Conservation (phyloP, 2,329 filamentous ascomycete genomes). For the Orbilia oligospora region DNA sequence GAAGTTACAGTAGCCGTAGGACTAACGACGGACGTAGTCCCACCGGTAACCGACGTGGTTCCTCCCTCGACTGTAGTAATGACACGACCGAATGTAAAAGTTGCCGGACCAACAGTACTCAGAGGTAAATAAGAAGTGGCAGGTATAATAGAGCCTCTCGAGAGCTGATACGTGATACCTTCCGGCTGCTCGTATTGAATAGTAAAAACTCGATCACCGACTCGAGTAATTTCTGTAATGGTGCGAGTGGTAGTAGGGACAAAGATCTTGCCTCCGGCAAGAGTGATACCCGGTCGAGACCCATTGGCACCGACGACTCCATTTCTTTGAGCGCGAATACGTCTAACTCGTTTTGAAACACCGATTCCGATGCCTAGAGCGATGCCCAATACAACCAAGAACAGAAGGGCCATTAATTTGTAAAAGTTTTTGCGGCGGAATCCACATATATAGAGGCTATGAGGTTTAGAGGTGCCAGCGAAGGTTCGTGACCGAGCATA, state of each 20-base stretch:
- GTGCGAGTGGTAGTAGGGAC: slow-evolving; percentile 51
- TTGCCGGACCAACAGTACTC: slow-evolving; percentile 34
- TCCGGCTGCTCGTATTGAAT: slow-evolving; percentile 55
- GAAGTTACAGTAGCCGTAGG: slow-evolving; percentile 53
- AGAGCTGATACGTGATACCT: slow-evolving; percentile 48
- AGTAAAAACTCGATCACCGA: slow-evolving; percentile 34
- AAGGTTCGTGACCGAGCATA: slow-evolving; percentile 63
- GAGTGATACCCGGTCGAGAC: slow-evolving; percentile 41
- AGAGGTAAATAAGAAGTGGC: slow-evolving; percentile 48
- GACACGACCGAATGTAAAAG: slow-evolving; percentile 51
- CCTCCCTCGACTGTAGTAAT: slow-evolving; percentile 46
- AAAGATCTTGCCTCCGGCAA: slow-evolving; percentile 40
- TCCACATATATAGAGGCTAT: slow-evolving; percentile 63
- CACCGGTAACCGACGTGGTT: slow-evolving; percentile 30
- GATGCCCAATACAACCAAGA: slow-evolving; percentile 58
- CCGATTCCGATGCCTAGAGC: slow-evolving; percentile 59
- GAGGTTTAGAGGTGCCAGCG: slow-evolving; percentile 63
- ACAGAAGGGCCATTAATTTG: slow-evolving; percentile 57
- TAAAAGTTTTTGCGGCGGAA: slow-evolving; percentile 63
- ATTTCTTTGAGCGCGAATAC: slow-evolving; percentile 50
- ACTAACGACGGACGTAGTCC: slow-evolving; percentile 39
- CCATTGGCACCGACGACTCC: slow-evolving; percentile 56
- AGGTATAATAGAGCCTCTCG: slow-evolving; percentile 52
- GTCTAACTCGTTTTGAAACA: slow-evolving; percentile 58
- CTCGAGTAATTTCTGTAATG: slow-evolving; percentile 37